phyloP scores from a whole-genome alignment of 169 alveolate genomes.

The Plasmodium ovale region DNA sequence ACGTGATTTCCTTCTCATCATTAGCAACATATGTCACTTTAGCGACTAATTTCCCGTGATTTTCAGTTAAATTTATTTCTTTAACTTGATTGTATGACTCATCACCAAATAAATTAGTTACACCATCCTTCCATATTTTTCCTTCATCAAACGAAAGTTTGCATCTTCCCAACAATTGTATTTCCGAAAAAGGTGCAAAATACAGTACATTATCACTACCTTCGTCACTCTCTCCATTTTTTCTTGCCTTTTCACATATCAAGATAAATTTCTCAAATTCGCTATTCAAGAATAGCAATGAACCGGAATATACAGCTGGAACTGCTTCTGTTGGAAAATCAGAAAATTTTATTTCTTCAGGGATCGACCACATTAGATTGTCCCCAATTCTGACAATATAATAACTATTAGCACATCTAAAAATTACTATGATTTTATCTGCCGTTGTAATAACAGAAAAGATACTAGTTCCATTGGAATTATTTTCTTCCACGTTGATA shows the following conservation, averaged over 20 bases:
- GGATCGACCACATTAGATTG: background rate
- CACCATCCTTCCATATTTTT: background rate
- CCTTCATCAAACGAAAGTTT: background rate
- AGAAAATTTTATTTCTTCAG: background rate
- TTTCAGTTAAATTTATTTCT: background rate
- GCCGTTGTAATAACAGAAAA: slow-evolving; percentile 28
- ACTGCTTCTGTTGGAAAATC: background rate
- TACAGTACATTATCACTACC: background rate
- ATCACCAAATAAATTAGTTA: background rate
- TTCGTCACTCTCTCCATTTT: background rate
- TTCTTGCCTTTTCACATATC: slow-evolving; percentile 11
- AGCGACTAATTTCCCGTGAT: slow-evolving; percentile 5
- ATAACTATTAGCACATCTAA: slow-evolving; percentile 14
- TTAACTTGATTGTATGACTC: background rate
- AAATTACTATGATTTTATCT: slow-evolving; percentile 12
- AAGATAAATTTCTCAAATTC: slow-evolving; percentile 38
- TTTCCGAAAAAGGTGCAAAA: too few relatives aligned
- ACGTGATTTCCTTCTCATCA: background rate
- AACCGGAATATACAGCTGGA: slow-evolving; percentile 31
- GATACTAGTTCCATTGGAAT: background rate
- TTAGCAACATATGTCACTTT: too few relatives aligned
- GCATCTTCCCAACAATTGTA: slow-evolving; percentile 1
- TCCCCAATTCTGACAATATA: slow-evolving; percentile 3
- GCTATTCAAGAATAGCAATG: slow-evolving; percentile 8
- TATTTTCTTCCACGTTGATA: background rate